Evolutionary conservation across 306 rosid species (phyloP).

Genomic region (Alnus rubra): DNA sequence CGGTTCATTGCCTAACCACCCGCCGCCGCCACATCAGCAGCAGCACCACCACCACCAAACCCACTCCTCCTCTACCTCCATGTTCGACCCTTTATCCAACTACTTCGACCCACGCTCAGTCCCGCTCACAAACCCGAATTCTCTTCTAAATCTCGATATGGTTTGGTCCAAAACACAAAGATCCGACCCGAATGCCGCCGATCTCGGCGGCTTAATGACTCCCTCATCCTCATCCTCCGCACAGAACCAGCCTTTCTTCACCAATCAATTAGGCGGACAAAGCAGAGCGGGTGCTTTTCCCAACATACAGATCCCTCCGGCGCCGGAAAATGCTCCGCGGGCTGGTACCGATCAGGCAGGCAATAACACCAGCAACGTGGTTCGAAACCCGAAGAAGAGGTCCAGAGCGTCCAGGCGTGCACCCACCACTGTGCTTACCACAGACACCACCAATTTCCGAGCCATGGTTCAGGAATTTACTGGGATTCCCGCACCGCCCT

Average conservation of each 20-base stretch:
- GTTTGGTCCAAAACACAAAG: slow-evolving; percentile 53
- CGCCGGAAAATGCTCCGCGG: slow-evolving; percentile 26
- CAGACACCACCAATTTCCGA: slow-evolving; percentile 90
- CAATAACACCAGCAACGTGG: slow-evolving; percentile 26
- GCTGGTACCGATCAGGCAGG: slow-evolving; percentile 30
- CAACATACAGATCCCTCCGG: slow-evolving; percentile 32
- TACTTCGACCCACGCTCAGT: slow-evolving; percentile 45
- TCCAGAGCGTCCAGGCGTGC: slow-evolving; percentile 94
- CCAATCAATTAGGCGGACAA: slow-evolving; percentile 41
- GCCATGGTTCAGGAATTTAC: slow-evolving; percentile 99
- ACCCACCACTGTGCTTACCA: slow-evolving; percentile 87
- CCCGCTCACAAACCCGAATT: slow-evolving; percentile 33
- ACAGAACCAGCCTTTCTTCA: slow-evolving; percentile 38
- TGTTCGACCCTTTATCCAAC: slow-evolving; percentile 56
- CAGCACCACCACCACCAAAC: slow-evolving; percentile 23
- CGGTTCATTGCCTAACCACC: slow-evolving; percentile 24
- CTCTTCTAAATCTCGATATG: slow-evolving; percentile 50
- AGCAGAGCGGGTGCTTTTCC: slow-evolving; percentile 35
- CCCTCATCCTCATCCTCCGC: slow-evolving; percentile 15
- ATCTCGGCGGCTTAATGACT: slow-evolving; percentile 39
- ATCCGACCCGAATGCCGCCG: slow-evolving; percentile 53
- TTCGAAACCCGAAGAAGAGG: slow-evolving; percentile 82
- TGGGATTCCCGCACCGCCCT: slow-evolving; percentile 93
- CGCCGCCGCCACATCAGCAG: slow-evolving; percentile 8
- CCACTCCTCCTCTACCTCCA: slow-evolving; percentile 13